Base-by-base conservation (phyloP, 163 green algal species). In the Picocystis sp. region DNA sequence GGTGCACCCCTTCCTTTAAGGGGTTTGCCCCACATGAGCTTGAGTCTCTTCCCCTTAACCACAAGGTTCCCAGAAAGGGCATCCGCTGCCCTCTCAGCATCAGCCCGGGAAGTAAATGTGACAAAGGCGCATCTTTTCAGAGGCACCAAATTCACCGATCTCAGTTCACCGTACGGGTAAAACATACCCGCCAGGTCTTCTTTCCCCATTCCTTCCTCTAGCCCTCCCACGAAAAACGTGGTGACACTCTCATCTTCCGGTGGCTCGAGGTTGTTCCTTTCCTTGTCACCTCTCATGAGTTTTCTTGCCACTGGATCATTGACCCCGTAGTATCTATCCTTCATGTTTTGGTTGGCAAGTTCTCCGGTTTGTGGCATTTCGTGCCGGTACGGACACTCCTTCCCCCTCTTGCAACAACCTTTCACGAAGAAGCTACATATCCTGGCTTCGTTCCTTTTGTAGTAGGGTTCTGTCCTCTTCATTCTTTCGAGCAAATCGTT, bases 221-320 rank as follows among this genome's bases (percentile, higher is more conserved):
- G 22, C 12, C 81, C 78, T 9, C 89, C 87, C 14, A 97, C 63
- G 47, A 82, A 94, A 11, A 83, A 57, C 6, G 76, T 80, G 5
- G 50, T 75, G 53, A 83, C 70, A 38, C 50, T 62, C 53, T 57
- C 35, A 41, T 96, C 87, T 52, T 87, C 83, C 2, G 87, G 87
- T 38, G 87, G 77, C 47, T 64, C 75, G 43, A 95, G 63, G 51
- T 74, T 83, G 15, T 74, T 70, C 66, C 79, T 76, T n/a, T 89
- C 72, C 2, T 61, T 60, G 12, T 71, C 73, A 17, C 75, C 60
- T 8, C 63, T 56, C 53, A 98, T 57, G 74, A 98, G 85, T 74
- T 95, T 95, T 44, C 75, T 66, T 1, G 90, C 90, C 38, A 99
- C 89, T 6, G 90, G 87, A 66, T 99, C 90, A 57, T 97, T 97